Evolutionary conservation across 2,329 filamentous ascomycete genomes (phyloP), one percentile per base, ranked within the genome.

Genomic region (Aureobasidium sp.): DNA sequence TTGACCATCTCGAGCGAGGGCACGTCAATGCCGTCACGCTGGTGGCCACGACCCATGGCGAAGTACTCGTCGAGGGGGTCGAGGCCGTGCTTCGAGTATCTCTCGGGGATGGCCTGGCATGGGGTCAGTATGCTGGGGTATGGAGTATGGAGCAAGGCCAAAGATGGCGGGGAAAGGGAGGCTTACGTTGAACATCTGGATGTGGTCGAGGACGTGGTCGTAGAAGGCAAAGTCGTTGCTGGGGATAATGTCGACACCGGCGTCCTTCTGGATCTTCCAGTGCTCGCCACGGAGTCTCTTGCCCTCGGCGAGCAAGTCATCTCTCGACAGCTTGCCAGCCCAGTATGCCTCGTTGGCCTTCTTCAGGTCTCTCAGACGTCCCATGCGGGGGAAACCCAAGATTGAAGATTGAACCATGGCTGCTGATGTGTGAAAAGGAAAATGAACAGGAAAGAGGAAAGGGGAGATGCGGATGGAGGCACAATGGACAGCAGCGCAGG

Each of bases 141-240:
- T 20, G 42, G 9, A 29, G 44, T 25, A 25, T 48, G 44, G 25
- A 48, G 42, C 12, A 17, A 17, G 22, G 45, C 25, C 29, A 45
- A 22, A 25, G 41, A 47, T 12, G 47, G 31, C 12, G 29, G 31
- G n/a, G 39, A 27, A n/a, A n/a, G 44, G 36, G 36, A 41, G 44
- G 80, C 89, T 77, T 85, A 93, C 90, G 78, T 90, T 91, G 77
- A 97, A 97, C 79, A 96, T 88, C 83, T 97, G 92, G 78, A 97
- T 97, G 83, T 97, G 93, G 81, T 91, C 88, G 67, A 97, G 87
- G 73, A 97, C 90, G 76, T 97, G 93, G 79, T 97, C 93, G 80
- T 99, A 99, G 81, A 91, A 91, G 70, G 94, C 91, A 76, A 99
- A 99, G 86, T 99, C 94, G 79, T 99, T 99, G 89, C 90, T 96